phyloP scores from a whole-genome alignment of 192 early-diverging fungal genomes.

The Backusella circina region DNA sequence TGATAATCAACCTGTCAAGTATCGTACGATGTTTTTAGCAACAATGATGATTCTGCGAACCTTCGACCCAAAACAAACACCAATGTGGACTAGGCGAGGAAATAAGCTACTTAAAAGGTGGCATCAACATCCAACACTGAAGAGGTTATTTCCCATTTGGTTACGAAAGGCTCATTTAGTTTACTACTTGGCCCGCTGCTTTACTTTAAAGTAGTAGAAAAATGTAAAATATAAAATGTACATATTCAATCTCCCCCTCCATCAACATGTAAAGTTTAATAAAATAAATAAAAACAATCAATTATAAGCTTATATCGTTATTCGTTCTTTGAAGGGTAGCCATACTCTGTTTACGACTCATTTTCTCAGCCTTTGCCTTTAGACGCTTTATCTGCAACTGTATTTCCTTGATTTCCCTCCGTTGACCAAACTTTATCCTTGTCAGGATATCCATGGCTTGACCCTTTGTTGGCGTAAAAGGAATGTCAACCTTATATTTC shows the following conservation, averaged over 20 bases:
- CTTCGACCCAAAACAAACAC: neutral
- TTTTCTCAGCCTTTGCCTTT: neutral
- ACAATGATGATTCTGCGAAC: neutral
- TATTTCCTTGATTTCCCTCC: conserved; percentile 19
- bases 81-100: neutral
- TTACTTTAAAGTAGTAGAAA: neutral
- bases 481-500: conserved; percentile 21
- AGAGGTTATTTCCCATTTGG: neutral
- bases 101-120: neutral
- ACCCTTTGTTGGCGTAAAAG: conserved; percentile 50
- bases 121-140: neutral
- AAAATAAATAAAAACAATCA: neutral
- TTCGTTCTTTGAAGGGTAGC: neutral
- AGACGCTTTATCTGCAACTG: neutral
- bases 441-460: conserved; percentile 70
- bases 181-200: neutral
- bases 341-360: neutral
- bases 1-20: neutral
- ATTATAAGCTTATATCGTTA: neutral
- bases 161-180: neutral
- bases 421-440: conserved; percentile 48
- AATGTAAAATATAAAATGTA: conserved; percentile 2
- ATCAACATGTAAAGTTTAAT: neutral
- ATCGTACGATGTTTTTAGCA: conserved; percentile 5
- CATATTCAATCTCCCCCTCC: neutral